phyloP scores from a whole-genome alignment of 192 early-diverging fungal species.

The Coemansia erecta region DNA sequence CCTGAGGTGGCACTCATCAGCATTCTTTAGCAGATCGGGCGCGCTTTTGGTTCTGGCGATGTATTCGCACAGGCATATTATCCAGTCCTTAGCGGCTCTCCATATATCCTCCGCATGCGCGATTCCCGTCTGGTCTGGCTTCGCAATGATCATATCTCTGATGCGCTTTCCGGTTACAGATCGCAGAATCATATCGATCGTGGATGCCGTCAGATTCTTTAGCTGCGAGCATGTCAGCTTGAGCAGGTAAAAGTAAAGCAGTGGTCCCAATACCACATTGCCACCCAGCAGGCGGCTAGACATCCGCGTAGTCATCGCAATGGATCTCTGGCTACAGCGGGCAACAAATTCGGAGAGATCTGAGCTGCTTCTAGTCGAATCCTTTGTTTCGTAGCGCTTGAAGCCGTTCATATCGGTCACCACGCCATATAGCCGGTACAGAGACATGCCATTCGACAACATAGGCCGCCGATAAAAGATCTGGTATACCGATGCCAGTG shows the following conservation, averaged over 20 bases:
- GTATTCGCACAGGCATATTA: no score
- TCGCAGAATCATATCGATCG: slow-evolving; percentile 14
- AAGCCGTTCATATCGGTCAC: slow-evolving; percentile 24
- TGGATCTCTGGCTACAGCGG: slow-evolving; percentile 9
- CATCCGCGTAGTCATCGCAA: slow-evolving; percentile 10
- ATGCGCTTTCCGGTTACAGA: slow-evolving; percentile 12
- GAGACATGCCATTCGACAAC: slow-evolving; percentile 7
- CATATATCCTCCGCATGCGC: no score
- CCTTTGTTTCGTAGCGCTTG: background rate
- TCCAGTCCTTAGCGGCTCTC: no score
- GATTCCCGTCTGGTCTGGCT: no score
- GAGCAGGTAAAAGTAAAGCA: slow-evolving; percentile 20
- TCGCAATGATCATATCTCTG: slow-evolving; percentile 2
- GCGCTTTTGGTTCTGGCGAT: no score
- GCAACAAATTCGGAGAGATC: slow-evolving; percentile 6
- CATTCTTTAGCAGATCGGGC: no score
- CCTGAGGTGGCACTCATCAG: no score
- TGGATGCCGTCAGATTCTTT: background rate
- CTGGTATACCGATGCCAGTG: slow-evolving; percentile 16
- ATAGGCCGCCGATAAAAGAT: slow-evolving; percentile 21
- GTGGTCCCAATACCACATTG: slow-evolving; percentile 17
- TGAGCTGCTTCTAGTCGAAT: no score
- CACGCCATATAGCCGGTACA: background rate
- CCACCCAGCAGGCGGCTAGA: slow-evolving; percentile 10
- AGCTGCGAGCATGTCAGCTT: slow-evolving; percentile 12